Base-by-base conservation (phyloP, 2,329 filamentous ascomycete species). In the Zymoseptoria brevis region DNA sequence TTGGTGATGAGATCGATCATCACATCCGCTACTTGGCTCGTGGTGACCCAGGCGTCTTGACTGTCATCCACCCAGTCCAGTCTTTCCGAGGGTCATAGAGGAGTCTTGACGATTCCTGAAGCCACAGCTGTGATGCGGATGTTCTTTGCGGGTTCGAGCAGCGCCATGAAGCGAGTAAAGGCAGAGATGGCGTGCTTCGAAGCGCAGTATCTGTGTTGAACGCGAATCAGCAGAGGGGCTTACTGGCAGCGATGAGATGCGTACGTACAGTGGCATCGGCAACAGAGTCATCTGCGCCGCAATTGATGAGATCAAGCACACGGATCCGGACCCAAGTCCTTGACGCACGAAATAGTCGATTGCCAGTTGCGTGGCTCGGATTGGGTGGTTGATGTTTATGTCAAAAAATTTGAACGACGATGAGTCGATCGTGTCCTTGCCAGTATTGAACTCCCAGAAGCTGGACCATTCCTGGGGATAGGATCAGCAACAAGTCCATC, bases 121-220 rank as follows among this genome's bases (percentile, higher is more conserved):
- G 81, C 81, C 2, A 85, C 81, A 6, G 76, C 81, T 11, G 80
- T 82, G 11, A 85, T 80, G 1, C 81, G 73, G 55, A 85, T 80
- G 0, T 79, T 79, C 29, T 79, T 66, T 2, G 65, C 65, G 16
- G 57, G 53, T 24, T 83, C 80, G 4, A 84, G 73, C 1, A 72
- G 67, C 0, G 71, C 77, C 19, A 84, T 67, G 4, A 74, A 75
- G 57, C 81, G 76, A 3, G 83, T 73, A 65, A 73, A 77, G 13
- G 73, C 74, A 29, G 71, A 72, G 57, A 78, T 71, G 19, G 65
- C 75, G 54, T 74, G 72, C 58, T 78, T 79, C 4, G 50, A 51
- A 19, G 50, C 50, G 13, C 50, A 21, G 50, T 51, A 51, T 51
- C 50, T 51, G 50, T 45, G 35, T 29, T 29, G 26, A 65, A 66